These are phyloP conservation scores for Alternaria sp. DNA, from an alignment of 2,329 filamentous ascomycete species.

Conservation along the genomic window DNA sequence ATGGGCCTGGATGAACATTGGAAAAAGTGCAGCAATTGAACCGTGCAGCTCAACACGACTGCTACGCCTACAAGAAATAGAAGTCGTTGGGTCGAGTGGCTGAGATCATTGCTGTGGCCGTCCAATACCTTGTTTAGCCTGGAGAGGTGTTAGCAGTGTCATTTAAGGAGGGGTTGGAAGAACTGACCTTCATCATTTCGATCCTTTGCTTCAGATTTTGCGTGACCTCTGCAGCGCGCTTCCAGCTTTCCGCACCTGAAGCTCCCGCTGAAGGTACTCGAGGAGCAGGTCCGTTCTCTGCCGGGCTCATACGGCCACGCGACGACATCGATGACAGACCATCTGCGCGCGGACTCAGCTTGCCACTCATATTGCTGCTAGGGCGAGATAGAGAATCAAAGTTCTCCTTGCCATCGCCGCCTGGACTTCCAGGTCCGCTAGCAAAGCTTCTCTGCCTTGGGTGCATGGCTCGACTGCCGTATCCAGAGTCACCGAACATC, in stretches of 20 bases:
- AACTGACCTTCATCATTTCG: slow-evolving; percentile 89
- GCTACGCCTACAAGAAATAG: background rate
- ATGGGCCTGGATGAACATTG: slow-evolving; percentile 1
- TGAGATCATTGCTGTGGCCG: slow-evolving; percentile 27
- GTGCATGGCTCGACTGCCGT: slow-evolving; percentile 53
- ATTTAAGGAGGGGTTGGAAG: slow-evolving; percentile 2
- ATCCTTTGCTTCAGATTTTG: slow-evolving; percentile 97
- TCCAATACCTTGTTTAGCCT: slow-evolving; percentile 52
- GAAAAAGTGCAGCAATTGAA: slow-evolving; percentile 4
- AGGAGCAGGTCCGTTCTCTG: slow-evolving; percentile 34
- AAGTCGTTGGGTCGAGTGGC: background rate
- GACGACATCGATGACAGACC: slow-evolving; percentile 44
- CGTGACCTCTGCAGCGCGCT: slow-evolving; percentile 94
- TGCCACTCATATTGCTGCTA: slow-evolving; percentile 47
- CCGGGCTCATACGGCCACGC: slow-evolving; percentile 44
- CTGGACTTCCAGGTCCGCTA: slow-evolving; percentile 43
- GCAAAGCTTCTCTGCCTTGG: slow-evolving; percentile 38
- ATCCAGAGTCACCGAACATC: slow-evolving; percentile 43
- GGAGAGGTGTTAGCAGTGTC: slow-evolving; percentile 22
- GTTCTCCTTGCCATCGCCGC: slow-evolving; percentile 60
- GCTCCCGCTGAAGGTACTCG: slow-evolving; percentile 39
- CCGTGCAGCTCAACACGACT: slow-evolving; percentile 3
- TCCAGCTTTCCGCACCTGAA: slow-evolving; percentile 81
- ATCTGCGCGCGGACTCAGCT: slow-evolving; percentile 52
- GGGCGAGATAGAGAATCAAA: slow-evolving; percentile 48